phyloP scores from a whole-genome alignment of 2,329 filamentous ascomycete species.

The Alternaria triticimaculans region DNA sequence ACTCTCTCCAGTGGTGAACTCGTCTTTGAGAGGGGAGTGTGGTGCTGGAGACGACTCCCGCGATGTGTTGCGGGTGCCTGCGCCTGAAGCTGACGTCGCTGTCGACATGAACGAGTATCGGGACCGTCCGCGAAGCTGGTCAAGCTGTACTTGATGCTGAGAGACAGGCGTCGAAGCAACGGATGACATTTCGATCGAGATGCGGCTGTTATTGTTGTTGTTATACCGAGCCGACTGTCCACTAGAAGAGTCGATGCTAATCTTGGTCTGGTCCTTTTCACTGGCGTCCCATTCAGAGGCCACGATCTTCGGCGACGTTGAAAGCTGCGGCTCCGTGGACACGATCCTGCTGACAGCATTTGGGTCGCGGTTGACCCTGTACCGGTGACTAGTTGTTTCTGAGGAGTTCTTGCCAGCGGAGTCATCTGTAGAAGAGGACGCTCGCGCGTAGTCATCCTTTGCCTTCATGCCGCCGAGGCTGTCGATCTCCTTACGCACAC shows the following conservation, averaged over 20 bases:
- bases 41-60: constrained; percentile 46
- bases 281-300: constrained; percentile 42
- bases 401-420: constrained; percentile 28
- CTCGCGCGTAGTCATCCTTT: constrained; percentile 35
- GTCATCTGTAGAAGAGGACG: constrained; percentile 39
- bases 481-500: constrained; percentile 73
- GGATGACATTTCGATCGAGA: constrained; percentile 46
- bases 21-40: constrained; percentile 42
- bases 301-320: constrained; percentile 37
- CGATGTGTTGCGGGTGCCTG: constrained; percentile 43
- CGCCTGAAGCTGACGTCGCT: constrained; percentile 43
- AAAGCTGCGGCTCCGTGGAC: constrained; percentile 46
- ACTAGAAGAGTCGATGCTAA: constrained; percentile 40
- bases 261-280: constrained; percentile 34
- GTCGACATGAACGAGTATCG: constrained; percentile 48
- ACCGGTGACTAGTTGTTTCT: constrained; percentile 47
- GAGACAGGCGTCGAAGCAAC: constrained; percentile 44
- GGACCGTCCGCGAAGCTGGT: constrained; percentile 47
- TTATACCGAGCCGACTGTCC: constrained; percentile 34
- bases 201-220: constrained; percentile 35
- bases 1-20: constrained; percentile 27
- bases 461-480: constrained; percentile 69
- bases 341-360: constrained; percentile 36
- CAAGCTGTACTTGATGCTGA: constrained; percentile 44
- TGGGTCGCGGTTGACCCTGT: constrained; percentile 45